A percentile compares a stretch with the other conserved stretches of the same genome.
phyloP scores from a whole-genome alignment of 495 filamentous ascomycete genomes.

The Penicillium tannophilum region DNA sequence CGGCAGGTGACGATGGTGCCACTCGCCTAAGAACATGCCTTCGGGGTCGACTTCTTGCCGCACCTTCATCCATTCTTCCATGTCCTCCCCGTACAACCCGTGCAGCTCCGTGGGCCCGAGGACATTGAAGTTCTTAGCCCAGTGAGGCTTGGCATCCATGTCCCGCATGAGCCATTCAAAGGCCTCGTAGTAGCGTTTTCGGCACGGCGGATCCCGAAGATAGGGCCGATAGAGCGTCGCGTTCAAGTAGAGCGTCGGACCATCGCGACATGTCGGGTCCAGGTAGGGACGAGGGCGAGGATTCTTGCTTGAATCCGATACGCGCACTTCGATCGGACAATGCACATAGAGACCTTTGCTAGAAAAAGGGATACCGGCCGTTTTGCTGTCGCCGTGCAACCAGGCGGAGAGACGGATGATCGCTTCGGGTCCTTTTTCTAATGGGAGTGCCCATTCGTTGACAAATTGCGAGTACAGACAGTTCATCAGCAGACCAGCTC shows the following conservation, averaged over 20 bases:
- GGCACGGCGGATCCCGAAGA: slow-evolving; percentile 74
- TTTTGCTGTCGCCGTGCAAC: slow-evolving; percentile 66
- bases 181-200: slow-evolving; percentile 81
- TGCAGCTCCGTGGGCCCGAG: slow-evolving; percentile 51
- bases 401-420: slow-evolving; percentile 80
- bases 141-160: slow-evolving; percentile 86
- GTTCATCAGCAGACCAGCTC: slow-evolving; percentile 86
- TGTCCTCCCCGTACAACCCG: slow-evolving; percentile 53
- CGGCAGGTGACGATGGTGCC: slow-evolving; percentile 77
- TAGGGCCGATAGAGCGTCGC: slow-evolving; percentile 95
- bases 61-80: slow-evolving; percentile 67
- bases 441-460: slow-evolving; percentile 94
- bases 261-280: slow-evolving; percentile 66
- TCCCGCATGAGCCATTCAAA: slow-evolving; percentile 97
- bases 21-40: slow-evolving; percentile 89
- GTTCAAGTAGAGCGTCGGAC: slow-evolving; percentile 90
- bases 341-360: slow-evolving; percentile 83
- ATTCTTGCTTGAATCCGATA: slow-evolving; percentile 68
- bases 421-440: slow-evolving; percentile 87
- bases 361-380: slow-evolving; percentile 73
- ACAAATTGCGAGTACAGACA: slow-evolving; percentile 96
- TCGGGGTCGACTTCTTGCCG: slow-evolving; percentile 78
- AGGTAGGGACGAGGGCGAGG: slow-evolving; percentile 69
- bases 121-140: slow-evolving; percentile 89
- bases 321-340: slow-evolving; percentile 89